phyloP scores from a whole-genome alignment of 257 asterid genomes.

The Solanum appendiculatum region DNA sequence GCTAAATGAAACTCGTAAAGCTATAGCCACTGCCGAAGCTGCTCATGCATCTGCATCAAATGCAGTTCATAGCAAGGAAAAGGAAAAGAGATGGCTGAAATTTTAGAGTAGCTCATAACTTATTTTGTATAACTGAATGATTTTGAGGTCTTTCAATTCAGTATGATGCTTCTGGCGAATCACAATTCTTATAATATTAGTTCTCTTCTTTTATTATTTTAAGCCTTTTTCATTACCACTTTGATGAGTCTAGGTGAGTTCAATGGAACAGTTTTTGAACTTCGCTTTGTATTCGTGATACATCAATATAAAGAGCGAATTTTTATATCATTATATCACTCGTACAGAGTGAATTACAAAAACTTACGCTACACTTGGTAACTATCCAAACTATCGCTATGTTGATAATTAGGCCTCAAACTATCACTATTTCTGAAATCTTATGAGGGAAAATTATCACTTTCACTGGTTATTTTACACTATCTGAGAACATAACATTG shows the following conservation, averaged over 20 bases:
- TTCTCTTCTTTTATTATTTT: too few species aligned
- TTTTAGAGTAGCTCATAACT: conserved; percentile 25
- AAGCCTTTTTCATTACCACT: neutral
- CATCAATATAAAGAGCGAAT: neutral
- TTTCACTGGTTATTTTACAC: neutral
- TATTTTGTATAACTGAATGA: neutral
- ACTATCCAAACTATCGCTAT: neutral
- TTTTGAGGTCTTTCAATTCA: neutral
- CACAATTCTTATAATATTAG: neutral
- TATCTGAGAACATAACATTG: neutral
- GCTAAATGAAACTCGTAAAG: conserved; percentile 63
- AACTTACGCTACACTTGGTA: neutral
- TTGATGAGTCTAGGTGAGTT: neutral
- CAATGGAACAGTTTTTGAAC: neutral
- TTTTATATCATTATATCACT: neutral
- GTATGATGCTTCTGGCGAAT: neutral
- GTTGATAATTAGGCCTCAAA: neutral
- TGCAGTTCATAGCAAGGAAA: conserved; percentile 67
- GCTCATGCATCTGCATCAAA: conserved; percentile 75
- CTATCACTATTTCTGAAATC: neutral
- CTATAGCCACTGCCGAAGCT: conserved; percentile 72
- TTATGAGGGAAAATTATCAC: neutral
- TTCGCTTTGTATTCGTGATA: neutral
- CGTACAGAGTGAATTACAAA: neutral
- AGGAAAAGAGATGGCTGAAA: conserved; percentile 89